Percentiles rank a stretch among this genome's conserved stretches.
Evolutionary conservation across 202 grass and related monocot genomes (phyloP).

Genomic region (Carex sylvatica): DNA sequence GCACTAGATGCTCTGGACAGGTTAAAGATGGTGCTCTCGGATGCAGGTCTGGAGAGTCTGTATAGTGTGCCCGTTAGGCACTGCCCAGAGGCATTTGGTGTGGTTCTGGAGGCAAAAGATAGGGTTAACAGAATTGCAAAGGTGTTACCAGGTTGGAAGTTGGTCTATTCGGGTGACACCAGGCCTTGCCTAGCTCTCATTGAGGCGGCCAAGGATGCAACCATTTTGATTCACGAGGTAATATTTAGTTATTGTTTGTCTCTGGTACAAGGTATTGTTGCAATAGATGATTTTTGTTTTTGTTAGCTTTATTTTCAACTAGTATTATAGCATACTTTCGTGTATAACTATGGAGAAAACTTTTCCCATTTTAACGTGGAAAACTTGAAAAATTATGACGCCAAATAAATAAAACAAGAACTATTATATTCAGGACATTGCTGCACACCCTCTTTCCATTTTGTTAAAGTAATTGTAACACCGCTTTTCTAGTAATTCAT

Average conservation of each 20-base stretch:
- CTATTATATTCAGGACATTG: background rate
- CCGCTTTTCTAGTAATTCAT: background rate
- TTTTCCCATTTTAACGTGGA: background rate
- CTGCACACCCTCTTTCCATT: background rate
- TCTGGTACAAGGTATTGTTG: background rate
- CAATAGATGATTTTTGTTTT: background rate
- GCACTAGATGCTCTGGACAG: constrained; percentile 38
- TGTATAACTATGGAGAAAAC: background rate
- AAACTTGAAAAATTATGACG: background rate
- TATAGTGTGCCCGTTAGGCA: constrained; percentile 88
- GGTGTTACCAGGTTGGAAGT: constrained; percentile 73
- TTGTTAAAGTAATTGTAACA: background rate
- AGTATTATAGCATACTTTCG: background rate
- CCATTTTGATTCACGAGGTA: constrained; percentile 93
- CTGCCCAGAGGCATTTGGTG: constrained; percentile 83
- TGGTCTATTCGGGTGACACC: constrained; percentile 94
- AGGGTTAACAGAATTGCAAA: constrained; percentile 44
- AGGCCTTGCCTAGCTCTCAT: constrained; percentile 72
- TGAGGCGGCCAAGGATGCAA: constrained; percentile 78
- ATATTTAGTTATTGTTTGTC: background rate
- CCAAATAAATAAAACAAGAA: background rate
- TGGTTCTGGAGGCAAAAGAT: constrained; percentile 58
- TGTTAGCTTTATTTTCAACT: background rate
- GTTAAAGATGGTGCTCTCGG: constrained; percentile 54
- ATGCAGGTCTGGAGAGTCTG: constrained; percentile 61